Evolutionary conservation across 1,284 basidiomycete genomes (phyloP).

Genomic region (Apiotrichum montevideense): DNA sequence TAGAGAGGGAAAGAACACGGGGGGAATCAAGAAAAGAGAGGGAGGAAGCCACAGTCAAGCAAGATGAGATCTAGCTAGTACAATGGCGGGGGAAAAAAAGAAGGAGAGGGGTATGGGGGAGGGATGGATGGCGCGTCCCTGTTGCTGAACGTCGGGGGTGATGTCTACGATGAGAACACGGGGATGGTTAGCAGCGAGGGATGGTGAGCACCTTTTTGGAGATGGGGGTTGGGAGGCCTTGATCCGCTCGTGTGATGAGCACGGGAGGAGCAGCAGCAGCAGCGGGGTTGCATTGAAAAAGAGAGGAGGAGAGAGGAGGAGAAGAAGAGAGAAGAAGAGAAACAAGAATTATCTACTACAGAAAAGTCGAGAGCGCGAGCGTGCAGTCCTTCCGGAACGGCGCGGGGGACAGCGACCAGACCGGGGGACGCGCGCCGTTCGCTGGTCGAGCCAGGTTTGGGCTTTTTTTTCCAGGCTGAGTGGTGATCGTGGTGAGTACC

Average conservation of each 20-base stretch:
- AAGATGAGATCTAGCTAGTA: background rate
- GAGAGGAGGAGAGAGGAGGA: slow-evolving; percentile 17
- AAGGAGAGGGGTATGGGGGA: background rate
- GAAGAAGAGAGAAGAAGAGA: slow-evolving; percentile 14
- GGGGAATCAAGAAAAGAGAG: background rate
- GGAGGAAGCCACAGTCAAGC: background rate
- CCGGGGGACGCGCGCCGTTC: no score
- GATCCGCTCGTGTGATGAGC: background rate
- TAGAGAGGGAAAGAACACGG: background rate
- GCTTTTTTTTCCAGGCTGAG: no score
- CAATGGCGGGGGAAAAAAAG: no score
- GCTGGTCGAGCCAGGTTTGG: no score
- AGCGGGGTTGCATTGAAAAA: slow-evolving; percentile 11
- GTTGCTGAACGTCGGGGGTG: no score
- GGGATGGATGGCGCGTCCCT: no score
- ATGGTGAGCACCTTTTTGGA: background rate
- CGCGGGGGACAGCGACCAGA: no score
- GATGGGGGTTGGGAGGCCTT: background rate
- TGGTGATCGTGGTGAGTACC: no score
- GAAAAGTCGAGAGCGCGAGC: slow-evolving; percentile 1
- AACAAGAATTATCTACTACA: no score
- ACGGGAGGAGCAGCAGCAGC: background rate
- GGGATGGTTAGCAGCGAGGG: background rate
- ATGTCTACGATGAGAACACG: background rate
- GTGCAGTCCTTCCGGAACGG: no score